Base-by-base conservation (phyloP, 2,329 filamentous ascomycete genomes). In the Dothideomycetes sp. region DNA sequence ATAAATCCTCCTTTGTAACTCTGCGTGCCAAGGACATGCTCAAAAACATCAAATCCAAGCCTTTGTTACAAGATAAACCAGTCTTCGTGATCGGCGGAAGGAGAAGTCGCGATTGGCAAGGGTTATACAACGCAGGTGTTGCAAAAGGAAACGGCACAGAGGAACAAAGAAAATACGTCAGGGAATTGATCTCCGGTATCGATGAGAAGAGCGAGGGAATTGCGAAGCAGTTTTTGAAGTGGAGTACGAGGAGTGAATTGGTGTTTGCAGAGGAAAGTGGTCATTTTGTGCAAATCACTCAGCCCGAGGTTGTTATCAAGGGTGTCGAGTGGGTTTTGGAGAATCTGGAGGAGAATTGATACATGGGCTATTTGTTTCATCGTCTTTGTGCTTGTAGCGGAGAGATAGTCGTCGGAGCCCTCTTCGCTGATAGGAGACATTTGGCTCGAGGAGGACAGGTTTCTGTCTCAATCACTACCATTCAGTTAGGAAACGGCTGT, bases 241-340 rank as follows among this genome's bases (percentile, higher is more conserved):
- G 59, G 6, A 59, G 55, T 28, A 59, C 47, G 1, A 56, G 46
- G 38, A 49, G 49, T 6, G 47, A 53, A 41, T 42, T 58, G 28
- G 51, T 57, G 6, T 53, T 55, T 44, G 56, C 56, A 1, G 33
- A 8, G 1, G 46, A 57, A 45, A 62, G 59, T 55, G 59, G 60
- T 3, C 61, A 62, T 40, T 53, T 54, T 50, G 49, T 63, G 2
- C 54, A 63, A 35, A 23, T 63, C 22, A 60, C 53, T 22, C 51
- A 60, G 47, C 60, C 61, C 22, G 57, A 62, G 13, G 31, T 56
- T 41, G 51, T 62, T 49, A 55, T 55, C 24, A 56, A 56, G 37
- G 57, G 52, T 41, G 54, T 62, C 15, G 52, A 52, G 41, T 61
- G 54, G 57, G 53, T 57, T 20, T 17, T 57, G n/a, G n/a, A n/a